Evolutionary conservation across 2,329 filamentous ascomycete genomes (phyloP).

Genomic region (Nothophaeocryptopus gaeumannii): DNA sequence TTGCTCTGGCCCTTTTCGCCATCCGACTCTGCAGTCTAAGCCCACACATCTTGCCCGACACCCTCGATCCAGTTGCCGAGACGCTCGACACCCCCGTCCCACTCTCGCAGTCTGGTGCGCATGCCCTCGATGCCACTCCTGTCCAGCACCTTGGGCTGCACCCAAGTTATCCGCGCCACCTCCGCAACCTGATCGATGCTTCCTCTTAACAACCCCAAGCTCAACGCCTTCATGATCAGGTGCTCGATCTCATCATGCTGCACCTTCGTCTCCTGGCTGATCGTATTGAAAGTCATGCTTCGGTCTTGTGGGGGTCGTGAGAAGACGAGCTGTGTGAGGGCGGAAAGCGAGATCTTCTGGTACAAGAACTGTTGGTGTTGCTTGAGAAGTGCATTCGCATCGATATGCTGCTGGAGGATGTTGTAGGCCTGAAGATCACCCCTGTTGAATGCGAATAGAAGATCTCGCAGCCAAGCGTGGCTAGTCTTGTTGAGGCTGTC

Average conservation of each 20-base stretch:
- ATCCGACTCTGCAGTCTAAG: slow-evolving; percentile 47
- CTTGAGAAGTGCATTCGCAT: slow-evolving; percentile 73
- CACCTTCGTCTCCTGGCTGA: slow-evolving; percentile 89
- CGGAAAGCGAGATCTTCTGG: slow-evolving; percentile 97
- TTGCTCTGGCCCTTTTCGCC: not conserved
- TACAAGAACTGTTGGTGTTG: slow-evolving; percentile 81
- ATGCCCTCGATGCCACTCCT: slow-evolving; percentile 93
- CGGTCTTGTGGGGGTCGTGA: slow-evolving; percentile 92
- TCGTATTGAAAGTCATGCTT: slow-evolving; percentile 85
- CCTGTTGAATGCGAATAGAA: slow-evolving; percentile 97
- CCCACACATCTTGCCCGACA: slow-evolving; percentile 93
- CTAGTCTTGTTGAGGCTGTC: slow-evolving; percentile 73
- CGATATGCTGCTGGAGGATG: slow-evolving; percentile 66
- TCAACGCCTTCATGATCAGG: slow-evolving; percentile 98
- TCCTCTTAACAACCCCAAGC: slow-evolving; percentile 81
- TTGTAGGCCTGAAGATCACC: slow-evolving; percentile 89
- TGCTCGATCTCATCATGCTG: slow-evolving; percentile 91
- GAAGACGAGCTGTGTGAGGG: slow-evolving; percentile 94
- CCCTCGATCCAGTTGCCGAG: slow-evolving; percentile 96
- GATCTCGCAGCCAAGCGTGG: slow-evolving; percentile 84
- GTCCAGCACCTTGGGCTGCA: slow-evolving; percentile 96
- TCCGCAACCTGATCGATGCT: slow-evolving; percentile 96
- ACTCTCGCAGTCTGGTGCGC: slow-evolving; percentile 82
- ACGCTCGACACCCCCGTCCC: slow-evolving; percentile 94
- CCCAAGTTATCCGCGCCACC: slow-evolving; percentile 95